Percentiles rank a stretch among this genome's conserved stretches.
Evolutionary conservation across 2,329 filamentous ascomycete species (phyloP).

Genomic region (Canariomyces notabilis): DNA sequence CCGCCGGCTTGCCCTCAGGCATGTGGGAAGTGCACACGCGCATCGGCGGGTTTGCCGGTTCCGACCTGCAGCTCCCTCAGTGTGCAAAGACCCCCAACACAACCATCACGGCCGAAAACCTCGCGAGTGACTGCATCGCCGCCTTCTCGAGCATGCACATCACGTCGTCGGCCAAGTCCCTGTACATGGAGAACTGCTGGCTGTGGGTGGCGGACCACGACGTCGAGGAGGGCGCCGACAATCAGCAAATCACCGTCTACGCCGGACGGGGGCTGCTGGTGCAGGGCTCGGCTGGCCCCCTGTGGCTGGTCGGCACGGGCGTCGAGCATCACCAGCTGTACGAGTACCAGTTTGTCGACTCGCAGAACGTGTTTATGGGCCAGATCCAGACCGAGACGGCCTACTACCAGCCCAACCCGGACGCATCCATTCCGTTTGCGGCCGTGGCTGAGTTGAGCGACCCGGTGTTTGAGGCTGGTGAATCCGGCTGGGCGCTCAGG

Average conservation of each 20-base stretch:
- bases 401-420: slow-evolving; percentile 59
- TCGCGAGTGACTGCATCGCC: slow-evolving; percentile 33
- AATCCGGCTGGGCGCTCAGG: slow-evolving; percentile 53
- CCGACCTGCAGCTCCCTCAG: slow-evolving; percentile 59
- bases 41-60: slow-evolving; percentile 64
- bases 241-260: slow-evolving; percentile 30
- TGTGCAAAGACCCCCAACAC: slow-evolving; percentile 52
- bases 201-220: slow-evolving; percentile 35
- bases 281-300: slow-evolving; percentile 34
- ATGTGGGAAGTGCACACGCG: slow-evolving; percentile 73
- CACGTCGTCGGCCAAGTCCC: slow-evolving; percentile 28
- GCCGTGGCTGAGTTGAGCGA: slow-evolving; percentile 36
- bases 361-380: slow-evolving; percentile 54
- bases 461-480: slow-evolving; percentile 44
- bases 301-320: slow-evolving; percentile 57
- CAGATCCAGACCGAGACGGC: slow-evolving; percentile 63
- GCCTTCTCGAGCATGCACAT: slow-evolving; percentile 37
- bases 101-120: slow-evolving; percentile 19
- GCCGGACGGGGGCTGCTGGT: slow-evolving; percentile 32
- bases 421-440: slow-evolving; percentile 48
- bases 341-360: slow-evolving; percentile 57
- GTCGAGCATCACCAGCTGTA: slow-evolving; percentile 58
- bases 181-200: slow-evolving; percentile 39
- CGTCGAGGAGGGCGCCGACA: slow-evolving; percentile 25
- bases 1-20: slow-evolving; percentile 38